Evolutionary conservation across 192 early-diverging fungal species (phyloP).

Genomic region (Chytriomyces hyalinus): DNA sequence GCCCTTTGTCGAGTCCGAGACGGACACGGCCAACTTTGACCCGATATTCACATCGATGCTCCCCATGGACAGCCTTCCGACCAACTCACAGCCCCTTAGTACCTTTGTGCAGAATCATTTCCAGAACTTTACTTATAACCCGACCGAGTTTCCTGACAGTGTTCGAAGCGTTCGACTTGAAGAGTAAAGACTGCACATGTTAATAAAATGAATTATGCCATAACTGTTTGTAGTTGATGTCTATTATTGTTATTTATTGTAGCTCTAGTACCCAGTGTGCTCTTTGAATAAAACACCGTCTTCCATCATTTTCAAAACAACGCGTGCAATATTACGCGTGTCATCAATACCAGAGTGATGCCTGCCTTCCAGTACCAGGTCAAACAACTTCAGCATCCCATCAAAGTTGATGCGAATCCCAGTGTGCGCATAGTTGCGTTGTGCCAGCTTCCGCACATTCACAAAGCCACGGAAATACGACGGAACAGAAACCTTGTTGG

Average conservation of each 20-base stretch:
- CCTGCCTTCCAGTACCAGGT: slow-evolving; percentile 68
- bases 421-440: slow-evolving; percentile 49
- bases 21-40: slow-evolving; percentile 59
- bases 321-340: slow-evolving; percentile 71
- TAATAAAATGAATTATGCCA: neutral
- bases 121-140: slow-evolving; percentile 49
- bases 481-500: slow-evolving; percentile 58
- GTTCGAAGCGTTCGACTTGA: neutral
- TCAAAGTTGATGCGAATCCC: slow-evolving; percentile 54
- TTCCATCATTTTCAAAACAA: neutral
- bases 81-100: slow-evolving; percentile 41
- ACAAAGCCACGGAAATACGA: slow-evolving; percentile 66
- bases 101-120: slow-evolving; percentile 58
- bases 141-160: neutral
- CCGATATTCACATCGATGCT: slow-evolving; percentile 47
- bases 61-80: slow-evolving; percentile 55
- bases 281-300: neutral
- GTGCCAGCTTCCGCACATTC: slow-evolving; percentile 73
- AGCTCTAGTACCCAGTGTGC: neutral
- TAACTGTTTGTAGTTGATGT: neutral
- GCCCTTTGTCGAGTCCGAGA: slow-evolving; percentile 52
- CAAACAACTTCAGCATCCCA: slow-evolving; percentile 63
- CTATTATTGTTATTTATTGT: neutral
- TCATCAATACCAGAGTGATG: slow-evolving; percentile 85
- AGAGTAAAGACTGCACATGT: neutral